Evolutionary conservation across 805 yeast species (phyloP), one percentile per base, ranked within the genome.

Genomic region (Saturnispora mendoncae): DNA sequence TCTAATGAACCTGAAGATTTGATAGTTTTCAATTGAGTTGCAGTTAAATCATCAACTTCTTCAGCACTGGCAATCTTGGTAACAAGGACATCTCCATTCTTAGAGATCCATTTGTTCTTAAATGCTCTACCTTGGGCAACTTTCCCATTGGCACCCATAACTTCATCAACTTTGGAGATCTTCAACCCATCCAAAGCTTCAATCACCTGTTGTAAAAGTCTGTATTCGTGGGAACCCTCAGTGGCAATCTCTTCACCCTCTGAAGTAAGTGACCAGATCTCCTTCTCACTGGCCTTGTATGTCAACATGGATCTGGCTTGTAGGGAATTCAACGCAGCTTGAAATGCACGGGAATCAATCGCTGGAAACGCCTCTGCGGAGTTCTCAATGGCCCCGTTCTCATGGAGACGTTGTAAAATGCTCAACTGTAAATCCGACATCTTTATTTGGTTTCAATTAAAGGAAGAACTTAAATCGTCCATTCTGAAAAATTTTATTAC

Each of bases 41-140:
- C 82, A 13, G 88, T 84, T 36, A 67, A 69, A 62, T 85, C 95
- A 9, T 61, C 65, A 28, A 87, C 86, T 42, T 70, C 61, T 13
- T 58, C 52, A 4, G 58, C 62, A 31, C 65, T 67, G 37, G 68
- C 64, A 25, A 80, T 68, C 48, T 77, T 75, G 23, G 84, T 60
- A 38, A 84, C 74, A 52, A 90, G 72, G 55, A 72, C 77, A 52
- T 84, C 94, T 44, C 90, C 94, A 45, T 81, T 84, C 61, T 94
- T 92, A 49, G 74, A 67, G 54, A 92, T 80, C 99, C 99, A 92
- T 32, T 94, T 94, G 62, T 88, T 88, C 65, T 87, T 90, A 74
- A 92, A 94, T 14, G 97, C 99, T 56, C 88, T 80, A 52, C 94
- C 95, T 67, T 92, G 98, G 48, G 98, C 99, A 49, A 90, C 72